Percentiles rank a stretch among this genome's conserved stretches.
These are phyloP conservation scores for Scheffersomyces segobiensis DNA, from an alignment of 1,139 yeast genomes.

Conservation along the genomic window DNA sequence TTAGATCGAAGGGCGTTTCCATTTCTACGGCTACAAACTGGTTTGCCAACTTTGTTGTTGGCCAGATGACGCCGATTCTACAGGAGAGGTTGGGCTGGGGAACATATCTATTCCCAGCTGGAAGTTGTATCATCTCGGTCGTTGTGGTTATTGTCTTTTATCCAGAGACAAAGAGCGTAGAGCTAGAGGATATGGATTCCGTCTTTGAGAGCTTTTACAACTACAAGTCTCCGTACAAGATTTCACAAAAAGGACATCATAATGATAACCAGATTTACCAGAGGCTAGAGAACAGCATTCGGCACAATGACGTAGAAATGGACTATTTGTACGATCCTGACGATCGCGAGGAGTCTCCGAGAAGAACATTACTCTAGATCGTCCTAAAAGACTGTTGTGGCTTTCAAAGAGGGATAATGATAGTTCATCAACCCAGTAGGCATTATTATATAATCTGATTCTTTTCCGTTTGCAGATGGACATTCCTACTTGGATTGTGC, in stretches of 20 bases:
- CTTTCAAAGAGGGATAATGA: neutral
- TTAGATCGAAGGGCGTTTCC: constrained; percentile 56
- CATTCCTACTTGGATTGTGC: too few relatives aligned
- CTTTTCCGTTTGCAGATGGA: too few relatives aligned
- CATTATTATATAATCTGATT: too few relatives aligned
- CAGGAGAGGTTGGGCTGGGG: constrained; percentile 51
- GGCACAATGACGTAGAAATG: neutral
- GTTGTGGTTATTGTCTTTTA: constrained; percentile 45
- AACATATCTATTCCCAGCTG: constrained; percentile 50
- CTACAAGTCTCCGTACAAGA: constrained; percentile 9
- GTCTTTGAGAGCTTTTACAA: constrained; percentile 60
- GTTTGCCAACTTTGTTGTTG: constrained; percentile 56
- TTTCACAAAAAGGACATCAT: neutral
- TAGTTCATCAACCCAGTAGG: neutral
- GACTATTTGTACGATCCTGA: constrained; percentile 3
- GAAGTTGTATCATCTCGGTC: constrained; percentile 46
- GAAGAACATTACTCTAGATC: neutral
- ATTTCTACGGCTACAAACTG: constrained; percentile 57
- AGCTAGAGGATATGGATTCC: constrained; percentile 59
- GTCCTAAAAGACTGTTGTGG: neutral
- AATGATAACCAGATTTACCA: neutral
- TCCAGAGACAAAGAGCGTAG: constrained; percentile 58
- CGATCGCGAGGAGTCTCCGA: neutral
- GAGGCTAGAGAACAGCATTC: neutral
- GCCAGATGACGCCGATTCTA: constrained; percentile 53